Evolutionary conservation across 2,329 filamentous ascomycete genomes (phyloP), one percentile per base, ranked within the genome.

Genomic region (Cytospora chrysosperma): DNA sequence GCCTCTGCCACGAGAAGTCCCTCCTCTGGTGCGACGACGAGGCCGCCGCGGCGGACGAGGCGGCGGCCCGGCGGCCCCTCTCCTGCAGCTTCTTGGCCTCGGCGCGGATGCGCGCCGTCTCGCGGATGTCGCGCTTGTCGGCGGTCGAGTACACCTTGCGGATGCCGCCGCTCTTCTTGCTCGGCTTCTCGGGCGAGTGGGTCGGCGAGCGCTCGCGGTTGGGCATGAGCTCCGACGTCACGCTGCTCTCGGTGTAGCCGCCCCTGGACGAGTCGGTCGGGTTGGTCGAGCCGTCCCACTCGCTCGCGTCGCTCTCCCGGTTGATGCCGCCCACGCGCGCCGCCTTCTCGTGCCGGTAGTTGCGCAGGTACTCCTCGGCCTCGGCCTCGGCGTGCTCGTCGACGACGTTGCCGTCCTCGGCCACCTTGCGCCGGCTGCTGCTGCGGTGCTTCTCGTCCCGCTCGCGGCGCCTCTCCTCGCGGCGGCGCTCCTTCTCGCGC

Each of bases 291-390:
- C 91, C 91, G 72, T 96, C 91, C 83, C 92, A 96, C 68, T 86
- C 81, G 65, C 87, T 90, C 65, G 88, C 90, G 69, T 97, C 94
- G 51, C 88, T 83, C 69, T 90, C 82, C 70, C 89, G 88, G 77
- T 98, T 98, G 75, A 98, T 79, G 24, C 94, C 94, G 40, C 94
- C 94, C 2, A 98, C 93, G 58, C 90, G 85, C 0, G 94, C 94
- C 2, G 92, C 81, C 74, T 89, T 91, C 78, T 98, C 94, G 72
- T 92, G 84, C 27, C 93, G 90, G 80, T 98, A 98, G 37, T 86
- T 86, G 64, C 89, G 86, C 62, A 98, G 85, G 65, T 95, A 89
- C 54, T 86, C 79, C 69, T 88, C 81, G 27, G 85, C 88, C 59
- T 81, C 81, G 47, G 82, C 83, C 73, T 91, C 89, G 70, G 87